phyloP scores from a whole-genome alignment of 2,329 filamentous ascomycete genomes.

The Aspergillus pseudotamarii region DNA sequence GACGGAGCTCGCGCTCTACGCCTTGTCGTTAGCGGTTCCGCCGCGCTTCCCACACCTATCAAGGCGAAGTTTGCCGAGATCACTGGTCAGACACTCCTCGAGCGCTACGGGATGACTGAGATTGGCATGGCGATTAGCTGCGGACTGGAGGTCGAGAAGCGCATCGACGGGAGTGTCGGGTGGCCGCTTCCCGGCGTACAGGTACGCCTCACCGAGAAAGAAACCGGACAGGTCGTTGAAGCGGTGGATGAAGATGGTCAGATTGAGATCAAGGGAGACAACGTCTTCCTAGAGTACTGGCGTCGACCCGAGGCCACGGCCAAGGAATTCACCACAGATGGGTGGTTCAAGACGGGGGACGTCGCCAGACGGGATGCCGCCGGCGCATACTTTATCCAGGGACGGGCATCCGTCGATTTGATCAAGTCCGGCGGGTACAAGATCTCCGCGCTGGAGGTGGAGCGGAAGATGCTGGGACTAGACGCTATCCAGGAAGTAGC shows the following conservation, averaged over 20 bases:
- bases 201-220: conserved; percentile 48
- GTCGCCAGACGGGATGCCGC: conserved; percentile 39
- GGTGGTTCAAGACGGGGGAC: conserved; percentile 55
- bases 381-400: conserved; percentile 56
- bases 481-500: conserved; percentile 55
- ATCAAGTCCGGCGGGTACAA: conserved; percentile 62
- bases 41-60: conserved; percentile 46
- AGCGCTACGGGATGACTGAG: conserved; percentile 56
- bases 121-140: conserved; percentile 54
- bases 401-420: conserved; percentile 55
- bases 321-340: conserved; percentile 50
- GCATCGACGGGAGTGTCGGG: conserved; percentile 53
- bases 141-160: conserved; percentile 41
- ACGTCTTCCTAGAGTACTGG: conserved; percentile 49
- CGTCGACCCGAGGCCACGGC: conserved; percentile 49
- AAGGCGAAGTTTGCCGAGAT: conserved; percentile 46
- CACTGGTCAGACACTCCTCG: conserved; percentile 46
- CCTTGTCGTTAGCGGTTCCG: conserved; percentile 46
- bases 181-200: conserved; percentile 52
- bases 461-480: conserved; percentile 55
- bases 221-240: conserved; percentile 37
- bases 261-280: conserved; percentile 47
- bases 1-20: conserved; percentile 38
- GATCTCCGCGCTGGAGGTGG: conserved; percentile 58
- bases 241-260: conserved; percentile 42